Conservation (phyloP, 371 early-diverging fungal species). For the Mycotypha africana region DNA sequence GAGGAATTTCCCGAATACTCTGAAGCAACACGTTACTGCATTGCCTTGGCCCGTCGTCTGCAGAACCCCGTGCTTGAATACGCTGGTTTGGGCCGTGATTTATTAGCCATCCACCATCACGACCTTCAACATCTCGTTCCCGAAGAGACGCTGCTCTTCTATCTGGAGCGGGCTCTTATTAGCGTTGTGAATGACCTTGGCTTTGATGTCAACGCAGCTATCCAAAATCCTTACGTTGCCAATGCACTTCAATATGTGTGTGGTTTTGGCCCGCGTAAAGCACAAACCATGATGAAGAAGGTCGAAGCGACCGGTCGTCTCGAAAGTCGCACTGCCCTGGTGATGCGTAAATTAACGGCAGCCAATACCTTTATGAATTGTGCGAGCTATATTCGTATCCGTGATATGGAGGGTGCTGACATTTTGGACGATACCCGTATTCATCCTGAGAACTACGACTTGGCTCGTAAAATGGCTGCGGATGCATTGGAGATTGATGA, state of each 20-base stretch:
- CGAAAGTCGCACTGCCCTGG: constrained; percentile 67
- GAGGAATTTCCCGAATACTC: constrained; percentile 68
- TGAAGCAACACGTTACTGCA: constrained; percentile 79
- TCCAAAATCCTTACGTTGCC: constrained; percentile 63
- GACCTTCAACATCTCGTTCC: constrained; percentile 69
- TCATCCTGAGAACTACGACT: constrained; percentile 92
- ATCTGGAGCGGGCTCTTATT: constrained; percentile 83
- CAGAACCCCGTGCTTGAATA: constrained; percentile 88
- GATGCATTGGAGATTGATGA: constrained; percentile 95
- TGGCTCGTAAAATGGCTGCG: constrained; percentile 96
- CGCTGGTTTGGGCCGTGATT: constrained; percentile 72
- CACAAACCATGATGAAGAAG: constrained; percentile 59
- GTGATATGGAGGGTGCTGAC: constrained; percentile 47
- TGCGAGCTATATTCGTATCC: constrained; percentile 86
- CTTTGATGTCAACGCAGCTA: constrained; percentile 84
- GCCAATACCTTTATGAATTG: constrained; percentile 89
- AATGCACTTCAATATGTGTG: constrained; percentile 82
- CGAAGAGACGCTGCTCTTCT: constrained; percentile 57
- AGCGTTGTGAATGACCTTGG: constrained; percentile 84
- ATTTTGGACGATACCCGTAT: constrained; percentile 95
- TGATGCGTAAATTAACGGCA: constrained; percentile 61
- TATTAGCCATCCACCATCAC: constrained; percentile 69
- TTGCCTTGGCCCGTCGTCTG: constrained; percentile 78
- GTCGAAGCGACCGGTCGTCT: constrained; percentile 46
- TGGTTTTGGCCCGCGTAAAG: constrained; percentile 96